A percentile compares a stretch with the other conserved stretches of the same genome.
Conservation (phyloP, 2,329 filamentous ascomycete species). For the Colletotrichum tanaceti region DNA sequence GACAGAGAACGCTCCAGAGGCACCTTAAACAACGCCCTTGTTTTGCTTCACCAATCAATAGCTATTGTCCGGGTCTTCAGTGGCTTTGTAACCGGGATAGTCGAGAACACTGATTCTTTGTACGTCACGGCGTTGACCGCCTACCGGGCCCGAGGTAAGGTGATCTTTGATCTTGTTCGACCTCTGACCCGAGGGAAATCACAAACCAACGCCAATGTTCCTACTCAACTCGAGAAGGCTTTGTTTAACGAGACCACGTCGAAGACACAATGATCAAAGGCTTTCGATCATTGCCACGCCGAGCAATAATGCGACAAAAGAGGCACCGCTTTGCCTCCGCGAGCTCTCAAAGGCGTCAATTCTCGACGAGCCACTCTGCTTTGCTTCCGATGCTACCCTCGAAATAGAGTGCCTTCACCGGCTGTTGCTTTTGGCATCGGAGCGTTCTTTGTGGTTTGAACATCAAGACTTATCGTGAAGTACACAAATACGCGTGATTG, state of each 20-base stretch:
- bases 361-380: background rate
- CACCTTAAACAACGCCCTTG: background rate
- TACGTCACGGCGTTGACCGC: background rate
- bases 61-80: background rate
- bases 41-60: background rate
- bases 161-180: background rate
- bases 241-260: background rate
- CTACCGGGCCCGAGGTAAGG: too few species aligned
- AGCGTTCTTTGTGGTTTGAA: background rate
- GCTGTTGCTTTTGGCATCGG: background rate
- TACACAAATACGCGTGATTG: background rate
- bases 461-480: background rate
- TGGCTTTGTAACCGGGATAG: background rate
- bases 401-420: background rate
- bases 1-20: too few species aligned
- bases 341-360: background rate
- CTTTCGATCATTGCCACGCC: background rate
- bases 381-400: background rate
- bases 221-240: background rate
- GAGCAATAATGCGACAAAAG: conserved; percentile 1
- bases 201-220: background rate
- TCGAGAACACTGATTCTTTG: background rate
- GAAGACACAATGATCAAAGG: background rate
- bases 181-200: background rate
- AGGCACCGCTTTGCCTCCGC: background rate